phyloP scores from a whole-genome alignment of 2,329 filamentous ascomycete genomes.

The Mollisiaceae sp. region DNA sequence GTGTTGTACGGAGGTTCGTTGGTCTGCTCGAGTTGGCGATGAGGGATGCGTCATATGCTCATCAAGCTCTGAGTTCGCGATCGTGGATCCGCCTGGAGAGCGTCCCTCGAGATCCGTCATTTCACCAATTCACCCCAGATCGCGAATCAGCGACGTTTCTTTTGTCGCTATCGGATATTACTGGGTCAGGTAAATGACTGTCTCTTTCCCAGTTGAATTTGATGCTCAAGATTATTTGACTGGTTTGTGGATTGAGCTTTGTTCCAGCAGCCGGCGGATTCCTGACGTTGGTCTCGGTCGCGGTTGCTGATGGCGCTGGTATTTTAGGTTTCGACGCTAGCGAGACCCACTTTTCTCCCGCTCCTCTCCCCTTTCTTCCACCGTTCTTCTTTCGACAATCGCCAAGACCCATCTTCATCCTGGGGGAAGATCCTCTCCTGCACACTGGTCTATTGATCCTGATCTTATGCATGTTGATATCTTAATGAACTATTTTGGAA shows the following conservation, averaged over 20 bases:
- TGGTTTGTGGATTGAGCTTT: neutral
- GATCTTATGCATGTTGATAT: conserved; percentile 1
- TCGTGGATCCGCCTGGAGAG: conserved; percentile 38
- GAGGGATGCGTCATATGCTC: conserved; percentile 37
- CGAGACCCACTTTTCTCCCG: neutral
- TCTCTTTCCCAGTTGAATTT: neutral
- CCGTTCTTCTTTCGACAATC: neutral
- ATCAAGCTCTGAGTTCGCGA: conserved; percentile 41
- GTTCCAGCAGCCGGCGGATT: neutral
- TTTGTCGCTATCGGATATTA: neutral
- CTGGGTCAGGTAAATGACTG: neutral
- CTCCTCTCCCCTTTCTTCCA: neutral
- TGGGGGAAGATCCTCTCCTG: neutral
- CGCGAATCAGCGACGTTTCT: neutral
- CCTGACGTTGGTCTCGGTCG: neutral
- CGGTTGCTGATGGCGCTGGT: neutral
- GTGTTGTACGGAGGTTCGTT: conserved; percentile 38
- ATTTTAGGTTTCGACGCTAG: neutral
- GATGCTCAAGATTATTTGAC: neutral
- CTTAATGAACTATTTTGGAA: neutral
- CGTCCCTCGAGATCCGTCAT: conserved; percentile 7
- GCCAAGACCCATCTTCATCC: neutral
- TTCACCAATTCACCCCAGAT: neutral
- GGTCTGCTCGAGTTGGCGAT: conserved; percentile 39
- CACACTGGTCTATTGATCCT: neutral